Evolutionary conservation across 768 basidiomycete genomes (phyloP), one percentile per base, ranked within the genome.

Genomic region (Lanmaoa pseudosensibilis): DNA sequence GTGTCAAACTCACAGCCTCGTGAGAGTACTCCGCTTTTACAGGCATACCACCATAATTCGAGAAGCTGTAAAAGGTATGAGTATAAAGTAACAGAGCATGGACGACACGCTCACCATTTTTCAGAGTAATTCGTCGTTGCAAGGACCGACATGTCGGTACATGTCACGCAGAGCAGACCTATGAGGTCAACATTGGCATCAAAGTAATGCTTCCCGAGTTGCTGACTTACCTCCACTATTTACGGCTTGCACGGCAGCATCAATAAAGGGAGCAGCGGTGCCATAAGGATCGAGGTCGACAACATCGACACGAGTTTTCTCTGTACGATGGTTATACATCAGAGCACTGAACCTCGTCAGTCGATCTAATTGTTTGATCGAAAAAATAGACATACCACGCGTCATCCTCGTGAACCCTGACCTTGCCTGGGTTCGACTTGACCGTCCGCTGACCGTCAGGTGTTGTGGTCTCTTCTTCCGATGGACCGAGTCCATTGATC

Each of bases 211-310:
- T 36, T 13, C 9, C 16, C 30, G 41, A 25, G 43, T n/a, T 39
- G 9, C 33, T n/a, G 16, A 69, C 80, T 62, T 57, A 88, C 95
- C 96, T 69, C 91, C 94, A 61, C 95, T 94, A 33, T 84, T 83
- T 10, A 97, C 78, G 55, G 84, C 85, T 65, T 98, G 94, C 16
- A 99, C 86, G 0, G 96, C 94, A 21, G 88, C 88, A 64, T 99
- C 97, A 27, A 99, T 88, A 69, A 99, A 99, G 3, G 96, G 97
- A 5, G 94, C 89, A 0, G 97, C 97, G 10, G 94, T 96, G 1
- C 97, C 97, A 65, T 98, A 99, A 0, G 97, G 97, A 69, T 99
- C 97, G 27, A 99, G 81, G 70, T 99, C 97, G n/a, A 99, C 86
- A 30, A 92, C 92, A 60, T 98, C 95, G 19, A 98, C 94, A 3